phyloP scores from a whole-genome alignment of 768 basidiomycete genomes.

The Lentinula guzmanii region DNA sequence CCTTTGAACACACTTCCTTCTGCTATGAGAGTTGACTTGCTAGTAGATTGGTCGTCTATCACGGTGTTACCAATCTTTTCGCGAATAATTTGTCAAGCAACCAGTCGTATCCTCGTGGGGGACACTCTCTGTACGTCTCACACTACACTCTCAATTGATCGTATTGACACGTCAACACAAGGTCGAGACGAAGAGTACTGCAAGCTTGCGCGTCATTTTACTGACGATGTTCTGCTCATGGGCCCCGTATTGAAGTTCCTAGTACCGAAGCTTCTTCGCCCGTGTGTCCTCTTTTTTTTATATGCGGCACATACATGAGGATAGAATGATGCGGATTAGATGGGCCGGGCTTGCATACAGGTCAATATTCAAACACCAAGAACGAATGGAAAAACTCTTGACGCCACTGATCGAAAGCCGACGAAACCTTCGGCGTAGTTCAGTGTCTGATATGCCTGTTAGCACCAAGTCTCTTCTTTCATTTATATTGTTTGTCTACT shows the following conservation, averaged over 20 bases:
- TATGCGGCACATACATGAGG: neutral
- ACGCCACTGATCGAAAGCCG: conserved; percentile 24
- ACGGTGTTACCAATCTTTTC: conserved; percentile 20
- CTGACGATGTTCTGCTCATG: conserved; percentile 22
- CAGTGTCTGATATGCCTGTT: neutral
- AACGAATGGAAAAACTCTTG: conserved; percentile 13
- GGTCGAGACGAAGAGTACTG: conserved; percentile 29
- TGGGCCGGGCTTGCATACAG: conserved; percentile 14
- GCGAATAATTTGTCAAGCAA: conserved; percentile 27
- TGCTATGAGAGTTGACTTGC: neutral
- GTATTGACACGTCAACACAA: conserved; percentile 5
- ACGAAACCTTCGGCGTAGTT: neutral
- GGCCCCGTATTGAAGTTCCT: conserved; percentile 25
- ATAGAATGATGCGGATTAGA: conserved; percentile 7
- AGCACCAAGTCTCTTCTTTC: neutral
- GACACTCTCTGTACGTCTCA: conserved; percentile 25
- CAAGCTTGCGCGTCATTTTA: conserved; percentile 20
- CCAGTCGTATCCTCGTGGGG: conserved; percentile 37
- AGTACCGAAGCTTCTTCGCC: conserved; percentile 22
- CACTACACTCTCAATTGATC: neutral
- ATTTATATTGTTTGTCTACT: neutral
- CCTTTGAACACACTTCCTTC: neutral
- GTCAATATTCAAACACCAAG: conserved; percentile 8
- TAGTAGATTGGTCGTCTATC: conserved; percentile 23
- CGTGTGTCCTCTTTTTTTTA: conserved; percentile 1